phyloP scores from a whole-genome alignment of 805 yeast species.

The Sugiyamaella chiloensis region DNA sequence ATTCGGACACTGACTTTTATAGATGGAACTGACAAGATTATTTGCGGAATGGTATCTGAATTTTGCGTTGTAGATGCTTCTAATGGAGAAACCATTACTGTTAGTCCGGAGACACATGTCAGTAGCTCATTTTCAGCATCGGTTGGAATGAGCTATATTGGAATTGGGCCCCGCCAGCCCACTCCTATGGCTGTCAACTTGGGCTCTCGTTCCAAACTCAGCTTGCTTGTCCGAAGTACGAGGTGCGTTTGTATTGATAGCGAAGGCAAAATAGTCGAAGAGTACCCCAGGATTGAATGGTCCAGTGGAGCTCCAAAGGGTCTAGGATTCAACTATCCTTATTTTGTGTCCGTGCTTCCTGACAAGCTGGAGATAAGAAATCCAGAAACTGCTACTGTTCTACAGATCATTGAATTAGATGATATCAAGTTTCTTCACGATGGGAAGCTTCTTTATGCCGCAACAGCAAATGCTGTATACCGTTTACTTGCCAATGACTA shows the following conservation, averaged over 20 bases:
- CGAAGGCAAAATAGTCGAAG: conserved; percentile 18
- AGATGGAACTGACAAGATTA: conserved; percentile 17
- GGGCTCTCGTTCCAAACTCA: neutral
- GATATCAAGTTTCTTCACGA: conserved; percentile 22
- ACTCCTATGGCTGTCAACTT: conserved; percentile 13
- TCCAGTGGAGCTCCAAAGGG: conserved; percentile 28
- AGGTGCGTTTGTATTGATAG: conserved; percentile 12
- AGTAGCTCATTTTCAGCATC: conserved; percentile 13
- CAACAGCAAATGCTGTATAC: conserved; percentile 31
- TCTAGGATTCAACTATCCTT: conserved; percentile 41
- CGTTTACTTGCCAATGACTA: conserved; percentile 32
- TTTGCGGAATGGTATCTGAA: conserved; percentile 28
- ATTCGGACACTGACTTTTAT: conserved; percentile 26
- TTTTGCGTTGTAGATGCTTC: conserved; percentile 24
- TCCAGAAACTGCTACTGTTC: conserved; percentile 35
- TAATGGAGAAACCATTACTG: conserved; percentile 3
- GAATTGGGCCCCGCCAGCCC: conserved; percentile 18
- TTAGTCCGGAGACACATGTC: conserved; percentile 13
- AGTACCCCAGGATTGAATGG: conserved; percentile 21
- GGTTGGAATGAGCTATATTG: conserved; percentile 20
- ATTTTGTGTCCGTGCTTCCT: conserved; percentile 33
- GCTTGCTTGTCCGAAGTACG: conserved; percentile 16
- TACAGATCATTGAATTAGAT: conserved; percentile 35
- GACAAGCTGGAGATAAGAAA: conserved; percentile 39
- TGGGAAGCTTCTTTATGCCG: conserved; percentile 33